Conservation (phyloP, 208 protist species). For the Leishmania turanica region DNA sequence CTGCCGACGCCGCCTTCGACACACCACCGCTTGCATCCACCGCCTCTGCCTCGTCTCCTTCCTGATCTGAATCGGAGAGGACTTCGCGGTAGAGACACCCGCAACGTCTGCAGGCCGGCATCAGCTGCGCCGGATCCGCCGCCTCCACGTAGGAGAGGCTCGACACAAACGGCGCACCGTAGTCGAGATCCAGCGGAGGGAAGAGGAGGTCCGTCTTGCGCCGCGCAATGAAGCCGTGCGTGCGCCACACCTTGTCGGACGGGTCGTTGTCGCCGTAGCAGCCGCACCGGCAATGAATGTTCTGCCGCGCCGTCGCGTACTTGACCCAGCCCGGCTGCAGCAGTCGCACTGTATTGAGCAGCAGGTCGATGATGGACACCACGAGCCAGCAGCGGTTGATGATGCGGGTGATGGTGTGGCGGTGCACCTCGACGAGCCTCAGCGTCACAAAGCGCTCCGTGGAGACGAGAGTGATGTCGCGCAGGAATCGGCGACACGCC, state of each 20-base stretch:
- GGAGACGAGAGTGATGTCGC: constrained; percentile 71
- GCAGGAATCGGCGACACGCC: constrained; percentile 68
- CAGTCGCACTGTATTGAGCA: constrained; percentile 80
- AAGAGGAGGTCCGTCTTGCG: constrained; percentile 75
- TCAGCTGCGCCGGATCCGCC: constrained; percentile 65
- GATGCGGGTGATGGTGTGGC: constrained; percentile 44
- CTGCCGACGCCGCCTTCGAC: background rate
- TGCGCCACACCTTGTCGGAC: constrained; percentile 44
- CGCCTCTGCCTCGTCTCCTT: background rate
- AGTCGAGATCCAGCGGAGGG: constrained; percentile 80
- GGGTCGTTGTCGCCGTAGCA: constrained; percentile 49
- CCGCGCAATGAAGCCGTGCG: constrained; percentile 55
- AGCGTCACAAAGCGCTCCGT: constrained; percentile 66
- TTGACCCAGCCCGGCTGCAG: constrained; percentile 63
- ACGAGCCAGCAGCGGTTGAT: constrained; percentile 79
- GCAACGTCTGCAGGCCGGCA: constrained; percentile 72
- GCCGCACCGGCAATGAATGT: constrained; percentile 56
- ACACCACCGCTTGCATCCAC: background rate
- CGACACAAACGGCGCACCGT: constrained; percentile 76
- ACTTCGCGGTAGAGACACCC: constrained; percentile 66
- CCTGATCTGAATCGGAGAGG: constrained; percentile 5
- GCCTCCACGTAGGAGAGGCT: constrained; percentile 76
- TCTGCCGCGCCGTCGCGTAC: constrained; percentile 75
- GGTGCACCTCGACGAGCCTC: constrained; percentile 57
- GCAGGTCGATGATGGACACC: constrained; percentile 68